Conservation (phyloP, 352 stramenopile species). For the Elongisporangium senticosum region DNA sequence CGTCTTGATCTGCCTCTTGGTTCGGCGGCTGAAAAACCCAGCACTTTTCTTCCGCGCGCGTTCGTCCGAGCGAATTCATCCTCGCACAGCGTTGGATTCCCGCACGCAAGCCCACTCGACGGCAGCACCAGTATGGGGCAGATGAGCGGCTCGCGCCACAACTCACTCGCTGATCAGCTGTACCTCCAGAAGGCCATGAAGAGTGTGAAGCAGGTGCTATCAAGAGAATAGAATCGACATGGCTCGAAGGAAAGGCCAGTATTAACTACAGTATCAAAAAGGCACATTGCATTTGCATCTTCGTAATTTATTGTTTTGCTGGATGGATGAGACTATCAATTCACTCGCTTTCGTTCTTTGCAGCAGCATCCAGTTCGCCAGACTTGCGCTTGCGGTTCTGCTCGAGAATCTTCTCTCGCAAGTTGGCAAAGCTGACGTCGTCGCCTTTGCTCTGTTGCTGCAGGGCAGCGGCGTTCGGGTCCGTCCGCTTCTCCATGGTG, state of each 20-base stretch:
- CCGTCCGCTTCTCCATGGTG: constrained; percentile 76
- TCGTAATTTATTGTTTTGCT: not conserved
- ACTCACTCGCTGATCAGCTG: not conserved
- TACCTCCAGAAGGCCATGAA: not conserved
- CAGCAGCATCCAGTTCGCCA: constrained; percentile 17
- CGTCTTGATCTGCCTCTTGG: not conserved
- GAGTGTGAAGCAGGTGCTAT: not conserved
- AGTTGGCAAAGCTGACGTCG: constrained; percentile 60
- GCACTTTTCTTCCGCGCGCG: not conserved
- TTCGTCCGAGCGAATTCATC: not conserved
- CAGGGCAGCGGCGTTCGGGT: constrained; percentile 5
- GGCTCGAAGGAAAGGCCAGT: too few species aligned
- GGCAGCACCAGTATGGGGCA: not conserved
- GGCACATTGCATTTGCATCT: not conserved
- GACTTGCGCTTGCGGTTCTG: constrained; percentile 61
- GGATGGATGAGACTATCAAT: not conserved
- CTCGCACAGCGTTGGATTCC: too few species aligned
- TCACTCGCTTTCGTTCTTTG: constrained; percentile 2
- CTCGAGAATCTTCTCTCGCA: constrained; percentile 58
- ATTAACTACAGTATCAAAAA: too few species aligned
- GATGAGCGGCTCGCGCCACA: not conserved
- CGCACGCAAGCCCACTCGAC: too few species aligned
- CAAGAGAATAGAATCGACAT: not conserved
- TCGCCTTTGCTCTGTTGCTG: constrained; percentile 15
- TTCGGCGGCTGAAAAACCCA: not conserved